Conservation (phyloP, 139 green algal species). For the Chlamydomonas schloesseri region DNA sequence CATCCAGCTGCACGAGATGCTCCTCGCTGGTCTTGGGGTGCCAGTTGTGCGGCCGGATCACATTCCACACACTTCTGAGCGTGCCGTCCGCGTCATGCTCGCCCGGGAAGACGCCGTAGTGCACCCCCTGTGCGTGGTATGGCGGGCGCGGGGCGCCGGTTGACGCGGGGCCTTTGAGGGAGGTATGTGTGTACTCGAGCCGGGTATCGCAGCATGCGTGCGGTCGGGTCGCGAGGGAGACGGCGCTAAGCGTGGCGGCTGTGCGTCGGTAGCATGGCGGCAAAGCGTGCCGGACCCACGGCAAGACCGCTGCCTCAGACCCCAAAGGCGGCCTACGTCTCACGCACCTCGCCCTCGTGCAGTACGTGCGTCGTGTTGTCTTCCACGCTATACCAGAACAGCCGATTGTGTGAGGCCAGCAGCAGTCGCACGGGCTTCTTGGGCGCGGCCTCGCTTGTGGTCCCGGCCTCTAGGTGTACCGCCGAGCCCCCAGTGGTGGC, state of each 20-base stretch:
- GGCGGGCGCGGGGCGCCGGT: background rate
- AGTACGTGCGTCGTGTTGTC: slow-evolving; percentile 62
- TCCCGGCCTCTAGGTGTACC: background rate
- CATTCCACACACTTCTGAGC: slow-evolving; percentile 70
- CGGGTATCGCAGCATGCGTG: too few relatives aligned
- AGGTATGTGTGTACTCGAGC: too few relatives aligned
- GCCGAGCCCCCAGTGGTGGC: background rate
- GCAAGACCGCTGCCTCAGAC: too few relatives aligned
- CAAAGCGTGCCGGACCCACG: too few relatives aligned
- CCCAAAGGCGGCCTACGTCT: too few relatives aligned
- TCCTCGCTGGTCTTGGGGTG: slow-evolving; percentile 65
- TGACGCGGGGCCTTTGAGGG: too few relatives aligned
- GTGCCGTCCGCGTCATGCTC: background rate
- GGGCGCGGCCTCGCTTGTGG: background rate
- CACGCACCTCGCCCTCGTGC: slow-evolving; percentile 75
- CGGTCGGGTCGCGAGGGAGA: too few relatives aligned
- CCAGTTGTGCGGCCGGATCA: slow-evolving; percentile 84
- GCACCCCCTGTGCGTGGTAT: slow-evolving; percentile 64
- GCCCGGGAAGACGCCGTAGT: slow-evolving; percentile 80
- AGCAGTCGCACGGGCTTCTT: slow-evolving; percentile 47
- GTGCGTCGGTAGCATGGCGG: too few relatives aligned
- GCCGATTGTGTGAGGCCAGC: slow-evolving; percentile 70
- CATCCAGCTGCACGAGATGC: slow-evolving; percentile 74
- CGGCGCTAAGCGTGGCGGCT: too few relatives aligned
- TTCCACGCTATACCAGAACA: slow-evolving; percentile 79